A percentile compares a stretch with the other conserved stretches of the same genome.
Evolutionary conservation across 371 early-diverging fungal species (phyloP).

Genomic region (Actinomortierella ambigua): DNA sequence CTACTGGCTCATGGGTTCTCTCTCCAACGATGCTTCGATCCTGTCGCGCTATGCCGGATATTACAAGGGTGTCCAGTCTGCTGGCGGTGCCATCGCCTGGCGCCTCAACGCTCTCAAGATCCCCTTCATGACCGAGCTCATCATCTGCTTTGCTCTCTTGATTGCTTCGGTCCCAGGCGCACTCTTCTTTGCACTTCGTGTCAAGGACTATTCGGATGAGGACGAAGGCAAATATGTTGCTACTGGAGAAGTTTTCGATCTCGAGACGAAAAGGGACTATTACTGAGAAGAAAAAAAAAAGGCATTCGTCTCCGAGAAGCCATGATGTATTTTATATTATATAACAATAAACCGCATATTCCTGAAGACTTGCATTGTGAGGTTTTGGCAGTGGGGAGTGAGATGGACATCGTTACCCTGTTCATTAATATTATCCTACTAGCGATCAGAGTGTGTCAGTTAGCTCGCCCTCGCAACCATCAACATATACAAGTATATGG

Average conservation of each 20-base stretch:
- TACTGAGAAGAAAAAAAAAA: too few species aligned
- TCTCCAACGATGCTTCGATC: conserved; percentile 71
- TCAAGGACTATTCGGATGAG: conserved; percentile 42
- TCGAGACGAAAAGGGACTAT: too few species aligned
- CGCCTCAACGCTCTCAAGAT: conserved; percentile 43
- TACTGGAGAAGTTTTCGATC: neutral
- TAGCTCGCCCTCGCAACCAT: too few species aligned
- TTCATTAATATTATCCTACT: too few species aligned
- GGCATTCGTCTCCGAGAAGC: too few species aligned
- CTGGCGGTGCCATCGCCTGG: conserved; percentile 63
- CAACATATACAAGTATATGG: too few species aligned
- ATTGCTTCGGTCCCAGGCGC: conserved; percentile 45
- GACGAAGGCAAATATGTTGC: neutral
- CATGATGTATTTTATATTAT: too few species aligned
- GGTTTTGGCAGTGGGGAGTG: too few species aligned
- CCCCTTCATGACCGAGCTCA: conserved; percentile 40
- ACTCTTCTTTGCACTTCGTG: conserved; percentile 28
- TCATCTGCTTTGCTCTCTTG: conserved; percentile 50
- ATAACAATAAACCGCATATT: too few species aligned
- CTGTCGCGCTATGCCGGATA: conserved; percentile 80
- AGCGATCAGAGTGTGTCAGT: too few species aligned
- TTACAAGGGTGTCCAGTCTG: conserved; percentile 85
- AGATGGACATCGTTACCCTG: too few species aligned
- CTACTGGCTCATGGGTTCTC: conserved; percentile 76
- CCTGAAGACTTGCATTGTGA: too few species aligned